These are phyloP conservation scores for Luffa aegyptiaca DNA, from an alignment of 306 rosid genomes.

Conservation along the genomic window DNA sequence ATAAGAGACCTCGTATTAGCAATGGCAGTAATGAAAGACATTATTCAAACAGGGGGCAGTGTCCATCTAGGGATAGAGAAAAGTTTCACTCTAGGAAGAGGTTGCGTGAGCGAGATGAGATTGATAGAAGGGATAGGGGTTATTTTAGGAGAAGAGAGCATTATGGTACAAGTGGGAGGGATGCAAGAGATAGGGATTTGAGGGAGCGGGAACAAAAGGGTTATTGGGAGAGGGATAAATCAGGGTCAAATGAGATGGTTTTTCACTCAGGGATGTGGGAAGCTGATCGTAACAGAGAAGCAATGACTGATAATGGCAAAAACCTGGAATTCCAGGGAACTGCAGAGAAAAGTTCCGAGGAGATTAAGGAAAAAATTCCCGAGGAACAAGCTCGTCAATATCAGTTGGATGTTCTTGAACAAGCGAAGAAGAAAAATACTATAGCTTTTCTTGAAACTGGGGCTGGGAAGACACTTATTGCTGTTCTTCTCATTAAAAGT, in stretches of 20 bases:
- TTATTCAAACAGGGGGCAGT: constrained; percentile 29
- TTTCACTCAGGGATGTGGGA: constrained; percentile 65
- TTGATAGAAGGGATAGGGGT: constrained; percentile 55
- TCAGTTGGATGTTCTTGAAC: constrained; percentile 96
- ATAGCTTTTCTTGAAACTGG: constrained; percentile 99
- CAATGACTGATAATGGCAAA: constrained; percentile 21
- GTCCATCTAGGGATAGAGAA: constrained; percentile 39
- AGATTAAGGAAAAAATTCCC: constrained; percentile 45
- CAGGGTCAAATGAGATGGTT: constrained; percentile 53
- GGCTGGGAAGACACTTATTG: constrained; percentile 98
- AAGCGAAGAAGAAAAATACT: constrained; percentile 79
- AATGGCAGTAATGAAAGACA: constrained; percentile 37
- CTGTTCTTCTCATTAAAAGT: constrained; percentile 82
- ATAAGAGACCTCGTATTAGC: constrained; percentile 47
- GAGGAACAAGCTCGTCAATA: constrained; percentile 88
- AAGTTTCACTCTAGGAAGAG: constrained; percentile 46
- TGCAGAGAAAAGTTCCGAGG: constrained; percentile 37
- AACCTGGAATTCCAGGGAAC: constrained; percentile 40
- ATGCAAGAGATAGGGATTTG: constrained; percentile 50
- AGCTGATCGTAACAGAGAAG: constrained; percentile 43
- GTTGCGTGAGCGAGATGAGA: constrained; percentile 58
- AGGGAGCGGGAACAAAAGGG: constrained; percentile 68
- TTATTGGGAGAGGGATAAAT: constrained; percentile 91
- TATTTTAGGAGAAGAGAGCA: constrained; percentile 45
- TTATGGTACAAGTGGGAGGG: constrained; percentile 45